Evolutionary conservation across 2,329 filamentous ascomycete species (phyloP), one percentile per base, ranked within the genome.

Genomic region (Trichophyton rubrum): DNA sequence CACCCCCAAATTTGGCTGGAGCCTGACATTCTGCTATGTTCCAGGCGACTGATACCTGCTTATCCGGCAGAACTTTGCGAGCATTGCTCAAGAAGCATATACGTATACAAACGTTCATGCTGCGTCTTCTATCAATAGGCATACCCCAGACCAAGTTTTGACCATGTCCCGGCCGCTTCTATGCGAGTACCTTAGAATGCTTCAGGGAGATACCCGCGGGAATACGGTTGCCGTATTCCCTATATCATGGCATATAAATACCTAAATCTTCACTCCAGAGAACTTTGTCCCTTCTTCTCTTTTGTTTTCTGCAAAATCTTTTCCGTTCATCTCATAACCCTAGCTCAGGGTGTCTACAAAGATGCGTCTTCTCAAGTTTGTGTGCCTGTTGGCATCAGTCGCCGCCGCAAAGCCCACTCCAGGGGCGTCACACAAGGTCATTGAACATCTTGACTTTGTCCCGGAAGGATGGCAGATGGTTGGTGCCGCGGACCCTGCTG

Each of bases 391-490:
- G 15, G 56, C 40, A 15, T 27, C 56, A 15, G 56, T 58, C 9
- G 56, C 56, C 22, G 17, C 24, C 15, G 56, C 56, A 15, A 41
- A 40, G 30, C 56, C 35, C 13, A 45, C 56, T 9, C 27, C 56
- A n/a, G 22, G 30, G 35, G 3, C 6, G 15, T 17, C n/a, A 40
- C 27, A 35, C 20, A 35, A 45, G 24, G 22, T 58, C 22, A 65
- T 74, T 22, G 72, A 74, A 53, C 64, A 67, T 3, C 64, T 75
- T 11, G 59, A 63, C 5, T 59, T 60, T 15, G 61, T 68, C 6
- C 74, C 74, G 0, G 58, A 65, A 41, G 71, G 69, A 15, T 76
- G 74, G 74, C 59, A 61, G 22, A 66, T 63, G 63, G 66, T 66
- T 6, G 63, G 59, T 3, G 65, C 58, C n/a, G 67, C 74, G 11